phyloP scores from a whole-genome alignment of 768 basidiomycete species.

The Boletus edulis region DNA sequence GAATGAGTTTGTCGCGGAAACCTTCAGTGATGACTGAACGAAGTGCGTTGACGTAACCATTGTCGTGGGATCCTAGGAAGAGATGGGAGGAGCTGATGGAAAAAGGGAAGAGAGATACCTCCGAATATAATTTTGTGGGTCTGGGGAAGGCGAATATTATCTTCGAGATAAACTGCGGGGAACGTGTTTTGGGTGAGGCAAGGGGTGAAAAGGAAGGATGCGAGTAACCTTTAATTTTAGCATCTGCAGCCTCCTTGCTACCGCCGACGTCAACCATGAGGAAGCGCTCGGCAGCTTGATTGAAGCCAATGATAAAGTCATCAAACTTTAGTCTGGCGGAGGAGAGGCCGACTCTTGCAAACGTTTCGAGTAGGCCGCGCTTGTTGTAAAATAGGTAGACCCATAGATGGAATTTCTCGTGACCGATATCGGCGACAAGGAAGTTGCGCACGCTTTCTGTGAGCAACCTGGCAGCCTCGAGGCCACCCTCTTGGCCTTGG shows the following conservation, averaged over 20 bases:
- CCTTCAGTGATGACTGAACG: constrained; percentile 65
- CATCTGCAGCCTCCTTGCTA: constrained; percentile 72
- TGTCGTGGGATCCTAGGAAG: constrained; percentile 63
- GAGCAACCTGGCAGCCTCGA: constrained; percentile 50
- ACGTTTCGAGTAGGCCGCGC: constrained; percentile 53
- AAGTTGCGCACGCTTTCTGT: constrained; percentile 29
- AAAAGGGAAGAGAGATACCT: constrained; percentile 37
- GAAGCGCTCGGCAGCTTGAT: constrained; percentile 66
- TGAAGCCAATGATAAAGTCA: constrained; percentile 67
- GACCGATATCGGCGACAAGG: constrained; percentile 19
- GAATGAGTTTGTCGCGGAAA: constrained; percentile 59
- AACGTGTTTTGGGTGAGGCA: constrained; percentile 7
- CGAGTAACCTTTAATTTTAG: constrained; percentile 67
- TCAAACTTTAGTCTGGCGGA: constrained; percentile 47
- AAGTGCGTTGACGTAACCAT: constrained; percentile 64
- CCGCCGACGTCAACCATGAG: constrained; percentile 67
- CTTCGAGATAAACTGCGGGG: constrained; percentile 37
- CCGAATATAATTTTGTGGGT: constrained; percentile 68
- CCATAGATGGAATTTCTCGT: constrained; percentile 47
- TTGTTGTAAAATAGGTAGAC: constrained; percentile 66
- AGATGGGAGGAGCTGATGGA: constrained; percentile 1
- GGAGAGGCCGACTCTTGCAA: constrained; percentile 35
- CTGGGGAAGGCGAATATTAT: constrained; percentile 51
- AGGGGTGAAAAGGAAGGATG: neutral
- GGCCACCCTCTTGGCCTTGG: constrained; percentile 58